phyloP scores from a whole-genome alignment of 1,284 basidiomycete species.

The Trichosporon sp. region DNA sequence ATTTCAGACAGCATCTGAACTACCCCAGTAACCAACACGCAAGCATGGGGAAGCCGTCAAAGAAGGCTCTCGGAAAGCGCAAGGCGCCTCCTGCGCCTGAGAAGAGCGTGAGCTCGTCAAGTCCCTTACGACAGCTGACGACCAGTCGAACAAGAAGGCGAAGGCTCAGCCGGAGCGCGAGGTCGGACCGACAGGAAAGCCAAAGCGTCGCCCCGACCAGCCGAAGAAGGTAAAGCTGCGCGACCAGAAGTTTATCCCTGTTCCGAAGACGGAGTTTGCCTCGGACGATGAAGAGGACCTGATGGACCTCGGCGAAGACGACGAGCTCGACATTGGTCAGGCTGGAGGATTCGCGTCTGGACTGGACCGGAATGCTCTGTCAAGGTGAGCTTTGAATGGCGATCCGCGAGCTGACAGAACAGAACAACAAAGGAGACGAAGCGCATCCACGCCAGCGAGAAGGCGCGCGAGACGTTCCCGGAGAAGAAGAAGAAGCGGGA shows the following conservation, averaged over 20 bases:
- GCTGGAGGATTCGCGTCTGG: slow-evolving; percentile 46
- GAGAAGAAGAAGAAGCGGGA: slow-evolving; percentile 41
- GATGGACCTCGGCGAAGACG: slow-evolving; percentile 38
- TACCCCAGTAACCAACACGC: not conserved
- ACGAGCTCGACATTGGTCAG: slow-evolving; percentile 32
- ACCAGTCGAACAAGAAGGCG: slow-evolving; percentile 26
- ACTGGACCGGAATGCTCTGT: slow-evolving; percentile 47
- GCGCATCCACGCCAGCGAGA: slow-evolving; percentile 52
- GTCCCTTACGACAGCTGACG: not conserved
- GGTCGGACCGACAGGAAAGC: slow-evolving; percentile 48
- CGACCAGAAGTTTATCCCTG: slow-evolving; percentile 55
- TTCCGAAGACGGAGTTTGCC: slow-evolving; percentile 49
- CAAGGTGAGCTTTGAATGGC: slow-evolving; percentile 40
- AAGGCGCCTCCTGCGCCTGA: slow-evolving; percentile 31
- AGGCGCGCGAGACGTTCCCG: slow-evolving; percentile 48
- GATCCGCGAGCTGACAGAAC: slow-evolving; percentile 7
- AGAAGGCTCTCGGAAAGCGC: slow-evolving; percentile 48
- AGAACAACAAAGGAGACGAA: slow-evolving; percentile 56
- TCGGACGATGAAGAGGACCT: slow-evolving; percentile 27
- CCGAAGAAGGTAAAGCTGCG: slow-evolving; percentile 56
- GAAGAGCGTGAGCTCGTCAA: slow-evolving; percentile 24
- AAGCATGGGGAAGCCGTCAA: slow-evolving; percentile 44
- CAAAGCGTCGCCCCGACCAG: slow-evolving; percentile 51
- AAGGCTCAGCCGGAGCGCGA: slow-evolving; percentile 25
- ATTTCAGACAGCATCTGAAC: slow-evolving; percentile 7